phyloP scores from a whole-genome alignment of 441 rosid genomes.

The Brassica balearica region DNA sequence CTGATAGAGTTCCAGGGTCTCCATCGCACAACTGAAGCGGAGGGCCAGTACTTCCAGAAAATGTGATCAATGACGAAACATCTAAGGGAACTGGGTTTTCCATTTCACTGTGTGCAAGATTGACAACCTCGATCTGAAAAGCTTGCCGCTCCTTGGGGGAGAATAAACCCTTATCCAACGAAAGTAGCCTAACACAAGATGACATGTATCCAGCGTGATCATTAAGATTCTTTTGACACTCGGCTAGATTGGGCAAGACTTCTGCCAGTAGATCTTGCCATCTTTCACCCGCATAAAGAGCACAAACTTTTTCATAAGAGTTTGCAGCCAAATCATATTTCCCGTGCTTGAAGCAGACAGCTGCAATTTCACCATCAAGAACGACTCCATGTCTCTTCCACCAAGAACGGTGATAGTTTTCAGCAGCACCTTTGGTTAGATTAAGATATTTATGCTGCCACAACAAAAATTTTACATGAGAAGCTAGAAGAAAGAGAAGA shows the following conservation, averaged over 20 bases:
- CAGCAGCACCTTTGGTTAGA: slow-evolving; percentile 96
- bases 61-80: slow-evolving; percentile 91
- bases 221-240: slow-evolving; percentile 92
- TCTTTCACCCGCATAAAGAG: slow-evolving; percentile 95
- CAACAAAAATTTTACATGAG: slow-evolving; percentile 39
- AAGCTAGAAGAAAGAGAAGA: slow-evolving; percentile 26
- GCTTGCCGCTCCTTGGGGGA: slow-evolving; percentile 88
- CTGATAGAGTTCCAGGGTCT: slow-evolving; percentile 89
- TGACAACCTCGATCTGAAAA: slow-evolving; percentile 89
- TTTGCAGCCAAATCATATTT: slow-evolving; percentile 96
- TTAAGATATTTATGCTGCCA: slow-evolving; percentile 89
- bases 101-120: slow-evolving; percentile 95
- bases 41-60: slow-evolving; percentile 93
- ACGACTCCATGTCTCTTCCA: slow-evolving; percentile 99
- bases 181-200: slow-evolving; percentile 92
- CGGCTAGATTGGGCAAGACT: slow-evolving; percentile 90
- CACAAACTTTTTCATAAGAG: slow-evolving; percentile 97
- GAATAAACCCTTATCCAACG: slow-evolving; percentile 88
- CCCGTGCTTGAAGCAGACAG: slow-evolving; percentile 89
- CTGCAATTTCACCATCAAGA: slow-evolving; percentile 98
- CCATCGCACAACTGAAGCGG: slow-evolving; percentile 96
- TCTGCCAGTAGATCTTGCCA: slow-evolving; percentile 99
- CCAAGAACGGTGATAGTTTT: slow-evolving; percentile 95
- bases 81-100: slow-evolving; percentile 94
- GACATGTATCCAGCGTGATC: slow-evolving; percentile 97